Evolutionary conservation across 2,329 filamentous ascomycete genomes (phyloP).

Genomic region (Botrytis hyacinthi): DNA sequence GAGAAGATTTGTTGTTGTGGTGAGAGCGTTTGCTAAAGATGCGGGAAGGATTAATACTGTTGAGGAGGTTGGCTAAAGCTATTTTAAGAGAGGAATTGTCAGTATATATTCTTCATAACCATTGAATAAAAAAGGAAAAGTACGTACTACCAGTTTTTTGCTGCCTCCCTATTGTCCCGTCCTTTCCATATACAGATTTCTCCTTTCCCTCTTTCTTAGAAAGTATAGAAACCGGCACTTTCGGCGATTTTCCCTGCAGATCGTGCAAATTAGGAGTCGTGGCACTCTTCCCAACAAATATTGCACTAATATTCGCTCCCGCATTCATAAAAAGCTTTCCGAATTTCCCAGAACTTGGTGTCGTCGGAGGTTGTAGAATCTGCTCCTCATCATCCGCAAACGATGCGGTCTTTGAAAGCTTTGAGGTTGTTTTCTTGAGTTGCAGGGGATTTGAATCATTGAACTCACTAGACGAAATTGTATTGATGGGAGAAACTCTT

Average conservation of each 20-base stretch:
- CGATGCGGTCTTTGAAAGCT: neutral
- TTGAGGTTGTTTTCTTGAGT: neutral
- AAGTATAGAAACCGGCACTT: neutral
- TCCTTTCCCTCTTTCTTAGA: neutral
- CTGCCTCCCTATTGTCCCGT: neutral
- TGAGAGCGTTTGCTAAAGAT: neutral
- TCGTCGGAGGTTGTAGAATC: neutral
- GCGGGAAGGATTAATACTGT: neutral
- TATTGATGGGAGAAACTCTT: neutral
- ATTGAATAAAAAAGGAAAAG: neutral
- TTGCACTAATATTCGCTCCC: conserved; percentile 5
- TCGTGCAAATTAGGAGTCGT: neutral
- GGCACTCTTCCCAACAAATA: neutral
- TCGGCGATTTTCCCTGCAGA: neutral
- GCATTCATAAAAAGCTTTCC: conserved; percentile 1
- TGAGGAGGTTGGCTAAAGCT: neutral
- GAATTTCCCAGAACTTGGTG: neutral
- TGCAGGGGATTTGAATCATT: neutral
- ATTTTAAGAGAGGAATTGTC: neutral
- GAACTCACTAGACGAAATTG: neutral
- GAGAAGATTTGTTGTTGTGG: neutral
- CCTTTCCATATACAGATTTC: neutral
- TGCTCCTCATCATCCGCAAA: neutral
- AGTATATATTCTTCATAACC: neutral
- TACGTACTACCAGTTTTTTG: neutral